Percentiles rank a stretch among this genome's conserved stretches.
These are phyloP conservation scores for Aspergillus jensenii DNA, from an alignment of 2,329 filamentous ascomycete genomes.

Conservation along the genomic window DNA sequence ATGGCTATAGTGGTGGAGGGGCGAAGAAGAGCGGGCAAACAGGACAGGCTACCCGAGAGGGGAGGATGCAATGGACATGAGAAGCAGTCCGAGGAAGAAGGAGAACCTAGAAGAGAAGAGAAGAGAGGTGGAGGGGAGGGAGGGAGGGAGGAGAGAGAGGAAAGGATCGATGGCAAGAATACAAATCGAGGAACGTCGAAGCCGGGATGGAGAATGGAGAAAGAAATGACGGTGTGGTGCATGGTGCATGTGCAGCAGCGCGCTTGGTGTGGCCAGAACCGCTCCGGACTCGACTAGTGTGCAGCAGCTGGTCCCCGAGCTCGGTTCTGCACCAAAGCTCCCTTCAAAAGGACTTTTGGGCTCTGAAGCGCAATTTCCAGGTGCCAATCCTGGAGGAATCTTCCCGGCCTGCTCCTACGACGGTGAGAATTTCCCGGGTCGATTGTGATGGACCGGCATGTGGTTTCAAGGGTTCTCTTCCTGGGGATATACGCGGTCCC, in stretches of 20 bases:
- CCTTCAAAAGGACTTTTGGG: neutral
- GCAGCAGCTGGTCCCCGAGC: neutral
- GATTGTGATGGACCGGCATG: neutral
- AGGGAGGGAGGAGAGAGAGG: slow-evolving; percentile 11
- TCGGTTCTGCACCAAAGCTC: slow-evolving; percentile 2
- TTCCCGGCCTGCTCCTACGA: neutral
- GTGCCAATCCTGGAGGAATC: neutral
- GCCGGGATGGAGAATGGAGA: neutral
- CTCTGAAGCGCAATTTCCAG: neutral
- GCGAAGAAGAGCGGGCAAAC: neutral
- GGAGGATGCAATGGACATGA: slow-evolving; percentile 8
- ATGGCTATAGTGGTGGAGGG: slow-evolving; percentile 10
- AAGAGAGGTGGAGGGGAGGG: neutral
- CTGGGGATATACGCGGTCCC: neutral
- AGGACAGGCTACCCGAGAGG: slow-evolving; percentile 8
- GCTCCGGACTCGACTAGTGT: slow-evolving; percentile 3
- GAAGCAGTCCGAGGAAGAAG: slow-evolving; percentile 3
- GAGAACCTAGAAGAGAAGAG: slow-evolving; percentile 1
- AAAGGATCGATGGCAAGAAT: slow-evolving; percentile 22
- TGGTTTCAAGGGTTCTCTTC: neutral
- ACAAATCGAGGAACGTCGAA: slow-evolving; percentile 13
- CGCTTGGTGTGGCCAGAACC: neutral
- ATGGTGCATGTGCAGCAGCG: neutral
- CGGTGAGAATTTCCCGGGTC: slow-evolving; percentile 2
- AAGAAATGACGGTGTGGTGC: slow-evolving; percentile 4